These are phyloP conservation scores for Sechiopsis laciniata DNA, from an alignment of 306 rosid species.

Conservation along the genomic window DNA sequence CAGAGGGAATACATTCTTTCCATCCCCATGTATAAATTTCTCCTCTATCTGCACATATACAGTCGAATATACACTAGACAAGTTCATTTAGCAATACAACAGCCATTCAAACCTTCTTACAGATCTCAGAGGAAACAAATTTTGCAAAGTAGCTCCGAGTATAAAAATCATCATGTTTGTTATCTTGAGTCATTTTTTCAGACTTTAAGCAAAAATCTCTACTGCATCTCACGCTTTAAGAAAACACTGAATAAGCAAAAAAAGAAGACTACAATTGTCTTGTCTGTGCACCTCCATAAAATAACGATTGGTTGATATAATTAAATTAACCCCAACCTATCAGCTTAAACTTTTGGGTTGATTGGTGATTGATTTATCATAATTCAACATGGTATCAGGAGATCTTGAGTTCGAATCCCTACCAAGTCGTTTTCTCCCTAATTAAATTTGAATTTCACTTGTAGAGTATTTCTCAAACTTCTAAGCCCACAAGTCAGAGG, in stretches of 20 bases:
- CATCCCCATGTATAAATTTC: constrained; percentile 96
- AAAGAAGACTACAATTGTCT: background rate
- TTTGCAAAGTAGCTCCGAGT: background rate
- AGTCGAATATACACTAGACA: constrained; percentile 1
- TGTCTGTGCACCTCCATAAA: background rate
- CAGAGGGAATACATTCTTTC: constrained; percentile 97
- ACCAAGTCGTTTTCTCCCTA: too few relatives aligned
- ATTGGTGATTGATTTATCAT: too few relatives aligned
- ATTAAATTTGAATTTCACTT: too few relatives aligned
- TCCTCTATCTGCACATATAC: constrained; percentile 48
- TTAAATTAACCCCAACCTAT: too few relatives aligned
- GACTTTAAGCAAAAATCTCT: background rate
- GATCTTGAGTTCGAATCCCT: too few relatives aligned
- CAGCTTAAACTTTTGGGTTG: too few relatives aligned
- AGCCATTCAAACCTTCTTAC: background rate
- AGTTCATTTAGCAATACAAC: constrained; percentile 1
- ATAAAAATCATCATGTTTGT: too few relatives aligned
- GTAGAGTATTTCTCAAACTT: too few relatives aligned
- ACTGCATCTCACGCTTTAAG: background rate
- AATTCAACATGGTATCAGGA: too few relatives aligned
- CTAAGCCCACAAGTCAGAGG: too few relatives aligned
- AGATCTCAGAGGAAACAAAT: background rate
- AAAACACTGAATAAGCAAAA: background rate
- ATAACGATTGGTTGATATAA: too few relatives aligned
- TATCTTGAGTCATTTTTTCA: too few relatives aligned